Evolutionary conservation across 176 grass and related monocot genomes (phyloP).

Genomic region (Musa schizocarpa): DNA sequence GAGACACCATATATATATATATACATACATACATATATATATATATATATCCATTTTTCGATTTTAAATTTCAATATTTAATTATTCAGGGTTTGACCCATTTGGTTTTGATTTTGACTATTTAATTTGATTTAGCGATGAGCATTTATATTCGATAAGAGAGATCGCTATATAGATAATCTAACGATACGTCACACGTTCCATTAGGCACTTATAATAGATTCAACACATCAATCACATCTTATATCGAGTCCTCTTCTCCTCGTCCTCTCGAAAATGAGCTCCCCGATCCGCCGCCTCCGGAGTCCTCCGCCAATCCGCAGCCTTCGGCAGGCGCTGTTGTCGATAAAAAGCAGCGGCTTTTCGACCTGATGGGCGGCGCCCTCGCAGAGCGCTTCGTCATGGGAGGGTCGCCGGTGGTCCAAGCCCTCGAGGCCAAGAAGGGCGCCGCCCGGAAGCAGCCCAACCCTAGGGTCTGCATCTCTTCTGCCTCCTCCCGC

Average conservation of each 20-base stretch:
- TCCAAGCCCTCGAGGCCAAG: background rate
- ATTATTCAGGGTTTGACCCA: too few species aligned
- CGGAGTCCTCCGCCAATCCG: background rate
- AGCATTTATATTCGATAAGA: too few species aligned
- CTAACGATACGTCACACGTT: background rate
- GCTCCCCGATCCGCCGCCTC: conserved; percentile 9
- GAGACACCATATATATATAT: too few species aligned
- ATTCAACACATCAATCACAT: too few species aligned
- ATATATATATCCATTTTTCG: too few species aligned
- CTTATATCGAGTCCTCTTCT: background rate
- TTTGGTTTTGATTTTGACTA: too few species aligned
- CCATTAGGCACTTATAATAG: too few species aligned
- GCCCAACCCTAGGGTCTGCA: conserved; percentile 19
- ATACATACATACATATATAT: too few species aligned
- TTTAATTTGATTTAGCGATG: too few species aligned
- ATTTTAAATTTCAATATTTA: too few species aligned
- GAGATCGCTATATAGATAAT: background rate
- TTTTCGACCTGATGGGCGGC: conserved; percentile 21
- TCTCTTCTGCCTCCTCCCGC: conserved; percentile 37
- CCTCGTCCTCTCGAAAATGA: conserved; percentile 3
- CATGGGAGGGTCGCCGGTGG: conserved; percentile 24
- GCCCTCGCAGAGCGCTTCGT: conserved; percentile 60
- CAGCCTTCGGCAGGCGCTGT: background rate
- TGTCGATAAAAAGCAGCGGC: background rate
- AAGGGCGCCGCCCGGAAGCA: conserved; percentile 23